Conservation (phyloP, 495 filamentous ascomycete species). For the Aspergillus sclerotiicarbonarius region DNA sequence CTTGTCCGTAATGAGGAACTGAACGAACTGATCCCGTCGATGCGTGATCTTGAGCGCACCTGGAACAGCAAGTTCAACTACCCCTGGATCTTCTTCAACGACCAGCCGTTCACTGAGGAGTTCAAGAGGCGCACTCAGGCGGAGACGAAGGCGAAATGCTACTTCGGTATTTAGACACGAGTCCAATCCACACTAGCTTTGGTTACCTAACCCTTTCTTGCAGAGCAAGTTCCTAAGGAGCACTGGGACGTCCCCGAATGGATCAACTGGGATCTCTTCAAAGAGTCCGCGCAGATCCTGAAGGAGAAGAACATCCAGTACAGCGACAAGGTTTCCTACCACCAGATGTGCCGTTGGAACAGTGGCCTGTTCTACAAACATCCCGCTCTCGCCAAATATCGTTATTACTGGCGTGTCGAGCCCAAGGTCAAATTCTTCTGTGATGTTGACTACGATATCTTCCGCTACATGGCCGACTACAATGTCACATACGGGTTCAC, state of each 20-base stretch:
- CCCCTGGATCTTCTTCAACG: constrained; percentile 99
- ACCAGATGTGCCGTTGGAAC: constrained; percentile 99
- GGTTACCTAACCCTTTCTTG: constrained; percentile 19
- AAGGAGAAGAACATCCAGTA: constrained; percentile 87
- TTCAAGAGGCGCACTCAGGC: constrained; percentile 80
- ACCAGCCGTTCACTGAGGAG: constrained; percentile 84
- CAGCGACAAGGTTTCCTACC: constrained; percentile 82
- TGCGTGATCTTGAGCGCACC: constrained; percentile 87
- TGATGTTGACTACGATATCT: constrained; percentile 97
- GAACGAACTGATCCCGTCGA: constrained; percentile 75
- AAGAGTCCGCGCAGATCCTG: constrained; percentile 79
- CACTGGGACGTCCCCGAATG: constrained; percentile 92
- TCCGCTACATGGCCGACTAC: constrained; percentile 95
- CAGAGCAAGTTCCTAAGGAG: constrained; percentile 84
- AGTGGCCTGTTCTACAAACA: constrained; percentile 97
- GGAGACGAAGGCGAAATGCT: constrained; percentile 77
- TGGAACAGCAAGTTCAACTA: constrained; percentile 99
- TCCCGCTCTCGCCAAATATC: constrained; percentile 73
- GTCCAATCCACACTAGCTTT: not conserved
- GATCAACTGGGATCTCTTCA: constrained; percentile 85
- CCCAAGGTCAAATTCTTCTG: constrained; percentile 99
- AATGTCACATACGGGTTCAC: constrained; percentile 99
- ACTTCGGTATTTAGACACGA: constrained; percentile 61
- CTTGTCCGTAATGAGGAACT: constrained; percentile 92
- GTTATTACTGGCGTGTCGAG: constrained; percentile 99